phyloP scores from a whole-genome alignment of 169 alveolate genomes.

The Plasmodium ovale region DNA sequence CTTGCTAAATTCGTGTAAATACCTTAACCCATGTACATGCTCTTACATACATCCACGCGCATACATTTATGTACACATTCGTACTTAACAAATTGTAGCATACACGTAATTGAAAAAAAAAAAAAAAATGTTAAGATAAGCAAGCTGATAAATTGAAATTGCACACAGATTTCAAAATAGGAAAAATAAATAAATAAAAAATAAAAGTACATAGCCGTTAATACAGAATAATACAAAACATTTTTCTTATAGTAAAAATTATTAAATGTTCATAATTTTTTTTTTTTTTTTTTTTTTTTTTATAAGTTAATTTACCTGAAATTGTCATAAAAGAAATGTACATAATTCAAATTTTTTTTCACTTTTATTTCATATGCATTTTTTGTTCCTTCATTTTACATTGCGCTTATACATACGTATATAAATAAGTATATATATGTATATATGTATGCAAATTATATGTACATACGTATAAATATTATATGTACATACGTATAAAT shows the following conservation, averaged over 20 bases:
- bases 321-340: background rate
- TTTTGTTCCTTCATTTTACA: background rate
- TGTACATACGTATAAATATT: no score
- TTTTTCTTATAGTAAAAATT: background rate
- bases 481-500: no score
- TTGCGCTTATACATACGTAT: no score
- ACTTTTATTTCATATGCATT: background rate
- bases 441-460: no score
- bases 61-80: background rate
- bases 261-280: background rate
- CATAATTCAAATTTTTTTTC: background rate
- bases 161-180: background rate
- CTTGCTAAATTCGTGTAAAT: no score
- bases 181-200: background rate
- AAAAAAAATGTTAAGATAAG: background rate
- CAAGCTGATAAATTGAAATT: background rate
- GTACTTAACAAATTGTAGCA: background rate
- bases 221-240: background rate
- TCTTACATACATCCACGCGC: background rate
- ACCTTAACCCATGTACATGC: background rate
- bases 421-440: no score
- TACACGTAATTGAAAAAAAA: no score
- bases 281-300: background rate
- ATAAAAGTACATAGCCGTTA: background rate
- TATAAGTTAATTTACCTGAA: background rate